Conservation (phyloP, 78 protist species). For the Tieghemostelium lacteum region DNA sequence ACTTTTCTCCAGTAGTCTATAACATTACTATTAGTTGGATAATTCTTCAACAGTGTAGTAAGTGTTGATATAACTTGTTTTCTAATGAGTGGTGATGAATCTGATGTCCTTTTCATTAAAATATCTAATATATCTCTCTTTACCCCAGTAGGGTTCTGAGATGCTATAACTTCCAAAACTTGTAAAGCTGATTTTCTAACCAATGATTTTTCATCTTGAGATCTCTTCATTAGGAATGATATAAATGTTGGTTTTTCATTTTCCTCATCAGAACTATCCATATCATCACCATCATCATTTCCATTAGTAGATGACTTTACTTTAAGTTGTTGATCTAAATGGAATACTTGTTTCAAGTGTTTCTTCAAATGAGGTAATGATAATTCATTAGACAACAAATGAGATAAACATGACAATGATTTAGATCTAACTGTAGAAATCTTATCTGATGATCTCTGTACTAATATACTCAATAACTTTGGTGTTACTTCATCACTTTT, state of each 20-base stretch:
- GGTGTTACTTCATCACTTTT: slow-evolving; percentile 4
- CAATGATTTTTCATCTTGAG: slow-evolving; percentile 64
- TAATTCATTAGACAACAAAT: background rate
- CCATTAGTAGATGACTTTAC: background rate
- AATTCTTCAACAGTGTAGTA: slow-evolving; percentile 1
- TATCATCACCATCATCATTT: background rate
- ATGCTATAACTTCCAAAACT: slow-evolving; percentile 52
- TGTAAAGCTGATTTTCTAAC: slow-evolving; percentile 84
- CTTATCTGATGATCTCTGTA: slow-evolving; percentile 75
- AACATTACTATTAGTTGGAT: slow-evolving; percentile 1
- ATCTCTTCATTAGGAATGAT: slow-evolving; percentile 47
- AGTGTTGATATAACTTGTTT: slow-evolving; percentile 53
- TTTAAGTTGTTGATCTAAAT: background rate
- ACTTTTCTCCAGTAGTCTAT: slow-evolving; percentile 53
- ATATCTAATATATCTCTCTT: slow-evolving; percentile 11
- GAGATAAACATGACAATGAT: slow-evolving; percentile 52
- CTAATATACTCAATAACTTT: slow-evolving; percentile 42
- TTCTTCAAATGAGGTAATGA: background rate
- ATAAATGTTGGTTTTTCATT: slow-evolving; percentile 21
- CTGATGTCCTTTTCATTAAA: slow-evolving; percentile 14
- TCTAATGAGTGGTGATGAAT: slow-evolving; percentile 63
- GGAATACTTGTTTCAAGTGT: slow-evolving; percentile 35
- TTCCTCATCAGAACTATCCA: slow-evolving; percentile 16
- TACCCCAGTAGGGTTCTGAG: slow-evolving; percentile 9
- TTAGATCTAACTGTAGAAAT: slow-evolving; percentile 65